phyloP scores from a whole-genome alignment of 2,329 filamentous ascomycete species.

The Nigrospora oryzae region DNA sequence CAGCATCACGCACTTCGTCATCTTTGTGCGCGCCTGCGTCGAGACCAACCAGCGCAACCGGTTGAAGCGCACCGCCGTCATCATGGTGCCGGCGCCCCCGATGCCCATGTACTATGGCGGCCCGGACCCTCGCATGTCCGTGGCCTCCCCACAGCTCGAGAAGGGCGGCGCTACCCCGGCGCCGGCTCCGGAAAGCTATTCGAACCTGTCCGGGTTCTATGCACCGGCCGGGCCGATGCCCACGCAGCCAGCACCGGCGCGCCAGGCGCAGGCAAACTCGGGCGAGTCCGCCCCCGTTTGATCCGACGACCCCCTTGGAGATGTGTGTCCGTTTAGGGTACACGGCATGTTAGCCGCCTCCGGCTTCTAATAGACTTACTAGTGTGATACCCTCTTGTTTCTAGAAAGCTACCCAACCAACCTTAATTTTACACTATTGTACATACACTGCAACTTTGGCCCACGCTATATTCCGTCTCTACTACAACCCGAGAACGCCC shows the following conservation, averaged over 20 bases:
- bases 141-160: slow-evolving; percentile 3
- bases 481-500: too few species aligned
- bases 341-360: too few species aligned
- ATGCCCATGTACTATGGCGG: background rate
- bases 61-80: background rate
- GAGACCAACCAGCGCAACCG: slow-evolving; percentile 5
- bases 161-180: background rate
- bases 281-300: too few species aligned
- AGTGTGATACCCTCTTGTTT: too few species aligned
- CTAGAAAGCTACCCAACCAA: too few species aligned
- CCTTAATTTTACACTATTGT: too few species aligned
- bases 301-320: too few species aligned
- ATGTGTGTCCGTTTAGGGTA: too few species aligned
- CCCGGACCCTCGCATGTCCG: background rate
- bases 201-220: slow-evolving; percentile 1
- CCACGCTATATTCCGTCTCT: too few species aligned
- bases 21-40: slow-evolving; percentile 6
- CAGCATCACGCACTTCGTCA: slow-evolving; percentile 5
- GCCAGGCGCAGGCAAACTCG: background rate
- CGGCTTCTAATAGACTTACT: too few species aligned
- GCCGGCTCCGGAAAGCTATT: background rate
- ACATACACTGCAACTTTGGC: too few species aligned
- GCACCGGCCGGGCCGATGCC: background rate
- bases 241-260: background rate
- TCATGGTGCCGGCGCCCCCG: background rate